phyloP scores from a whole-genome alignment of 176 grass and related monocot genomes.

The Oryza punctata region DNA sequence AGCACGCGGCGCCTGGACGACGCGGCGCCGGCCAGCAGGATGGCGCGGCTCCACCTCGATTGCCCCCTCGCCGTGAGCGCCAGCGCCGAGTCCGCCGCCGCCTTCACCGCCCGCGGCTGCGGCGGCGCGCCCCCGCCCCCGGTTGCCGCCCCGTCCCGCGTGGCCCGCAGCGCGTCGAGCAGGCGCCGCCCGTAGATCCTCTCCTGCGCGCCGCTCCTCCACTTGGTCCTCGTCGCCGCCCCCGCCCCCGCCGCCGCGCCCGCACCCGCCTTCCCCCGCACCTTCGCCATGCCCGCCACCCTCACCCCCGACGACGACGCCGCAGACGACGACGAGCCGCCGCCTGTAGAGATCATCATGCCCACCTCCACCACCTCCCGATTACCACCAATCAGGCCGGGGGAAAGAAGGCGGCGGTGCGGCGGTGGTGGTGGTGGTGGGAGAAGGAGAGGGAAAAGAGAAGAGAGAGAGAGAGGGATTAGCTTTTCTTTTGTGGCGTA shows the following conservation, averaged over 20 bases:
- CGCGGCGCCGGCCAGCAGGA: constrained; percentile 62
- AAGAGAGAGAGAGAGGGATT: constrained; percentile 13
- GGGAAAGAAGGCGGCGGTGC: constrained; percentile 10
- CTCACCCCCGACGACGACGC: constrained; percentile 23
- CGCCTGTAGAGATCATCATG: constrained; percentile 63
- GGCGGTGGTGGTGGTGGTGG: constrained; percentile 27
- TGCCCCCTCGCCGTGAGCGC: constrained; percentile 81
- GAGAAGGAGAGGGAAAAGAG: constrained; percentile 1
- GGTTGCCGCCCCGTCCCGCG: neutral
- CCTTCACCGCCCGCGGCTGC: constrained; percentile 71
- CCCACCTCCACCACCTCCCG: neutral
- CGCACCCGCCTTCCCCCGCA: constrained; percentile 3
- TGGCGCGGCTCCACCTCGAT: constrained; percentile 94
- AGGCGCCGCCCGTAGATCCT: constrained; percentile 79
- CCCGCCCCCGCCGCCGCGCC: neutral
- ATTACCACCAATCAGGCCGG: neutral
- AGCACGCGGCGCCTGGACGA: constrained; percentile 57
- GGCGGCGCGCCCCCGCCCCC: constrained; percentile 40
- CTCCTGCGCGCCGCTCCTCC: constrained; percentile 76
- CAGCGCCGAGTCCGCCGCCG: constrained; percentile 80
- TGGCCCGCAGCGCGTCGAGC: constrained; percentile 70
- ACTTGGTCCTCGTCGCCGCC: constrained; percentile 53
- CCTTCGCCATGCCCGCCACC: constrained; percentile 1
- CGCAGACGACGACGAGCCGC: constrained; percentile 12
- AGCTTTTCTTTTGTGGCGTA: constrained; percentile 32